These are phyloP conservation scores for Boletus rubropictus DNA, from an alignment of 768 basidiomycete genomes.

Conservation along the genomic window DNA sequence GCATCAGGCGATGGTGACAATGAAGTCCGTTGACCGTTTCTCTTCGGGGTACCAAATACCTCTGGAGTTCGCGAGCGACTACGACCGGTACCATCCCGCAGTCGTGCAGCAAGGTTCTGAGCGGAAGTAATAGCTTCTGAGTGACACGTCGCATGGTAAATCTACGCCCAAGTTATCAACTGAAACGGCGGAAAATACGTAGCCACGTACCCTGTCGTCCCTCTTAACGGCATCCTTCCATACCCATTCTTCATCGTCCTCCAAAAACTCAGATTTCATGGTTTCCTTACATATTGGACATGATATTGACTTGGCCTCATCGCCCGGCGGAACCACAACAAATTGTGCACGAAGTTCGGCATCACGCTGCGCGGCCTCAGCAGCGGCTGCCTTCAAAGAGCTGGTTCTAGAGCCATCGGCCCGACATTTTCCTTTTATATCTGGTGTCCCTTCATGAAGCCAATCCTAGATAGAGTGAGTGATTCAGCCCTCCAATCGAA, in stretches of 20 bases:
- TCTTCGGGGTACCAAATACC: constrained; percentile 31
- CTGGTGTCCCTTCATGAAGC: constrained; percentile 61
- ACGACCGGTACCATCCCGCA: constrained; percentile 55
- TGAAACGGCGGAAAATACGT: not conserved
- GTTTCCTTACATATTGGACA: constrained; percentile 97
- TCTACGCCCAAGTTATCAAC: constrained; percentile 39
- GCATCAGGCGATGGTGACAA: constrained; percentile 49
- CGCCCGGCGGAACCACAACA: constrained; percentile 86
- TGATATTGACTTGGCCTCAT: constrained; percentile 74
- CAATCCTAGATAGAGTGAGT: constrained; percentile 59
- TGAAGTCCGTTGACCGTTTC: constrained; percentile 31
- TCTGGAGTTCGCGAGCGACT: constrained; percentile 82
- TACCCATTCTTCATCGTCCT: constrained; percentile 98
- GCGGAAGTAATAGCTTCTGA: constrained; percentile 68
- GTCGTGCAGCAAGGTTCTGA: constrained; percentile 58
- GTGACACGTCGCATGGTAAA: constrained; percentile 93
- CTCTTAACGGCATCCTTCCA: constrained; percentile 88
- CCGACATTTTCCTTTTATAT: constrained; percentile 66
- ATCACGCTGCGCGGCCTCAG: constrained; percentile 66
- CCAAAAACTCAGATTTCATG: constrained; percentile 85
- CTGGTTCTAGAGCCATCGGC: constrained; percentile 46
- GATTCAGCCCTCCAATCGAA: constrained; percentile 11
- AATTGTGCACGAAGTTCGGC: constrained; percentile 69
- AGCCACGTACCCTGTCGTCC: constrained; percentile 66
- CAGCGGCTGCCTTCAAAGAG: constrained; percentile 54